These are phyloP conservation scores for Aspergillus hortae DNA, from an alignment of 2,329 filamentous ascomycete genomes.

Conservation along the genomic window DNA sequence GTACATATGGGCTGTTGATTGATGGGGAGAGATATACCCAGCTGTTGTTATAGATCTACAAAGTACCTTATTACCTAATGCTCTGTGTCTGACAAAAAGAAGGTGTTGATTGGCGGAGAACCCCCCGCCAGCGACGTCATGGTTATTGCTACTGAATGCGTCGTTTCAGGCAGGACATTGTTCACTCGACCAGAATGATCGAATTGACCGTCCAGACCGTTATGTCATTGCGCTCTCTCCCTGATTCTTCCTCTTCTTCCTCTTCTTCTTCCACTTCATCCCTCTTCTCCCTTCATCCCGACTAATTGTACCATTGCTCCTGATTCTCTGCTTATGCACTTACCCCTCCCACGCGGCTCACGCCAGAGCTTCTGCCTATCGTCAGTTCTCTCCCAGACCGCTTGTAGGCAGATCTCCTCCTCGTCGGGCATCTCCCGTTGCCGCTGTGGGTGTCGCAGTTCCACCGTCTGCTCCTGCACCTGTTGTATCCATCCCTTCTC, in stretches of 20 bases:
- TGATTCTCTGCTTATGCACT: slow-evolving; percentile 10
- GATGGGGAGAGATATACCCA: too few relatives aligned
- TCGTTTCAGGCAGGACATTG: background rate
- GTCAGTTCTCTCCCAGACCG: slow-evolving; percentile 2
- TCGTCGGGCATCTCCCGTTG: slow-evolving; percentile 7
- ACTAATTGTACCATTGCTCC: background rate
- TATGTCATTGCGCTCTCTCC: background rate
- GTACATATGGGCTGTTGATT: too few relatives aligned
- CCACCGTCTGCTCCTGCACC: slow-evolving; percentile 17
- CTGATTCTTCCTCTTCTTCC: background rate
- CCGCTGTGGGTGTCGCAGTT: slow-evolving; percentile 21
- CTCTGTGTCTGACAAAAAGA: slow-evolving; percentile 8
- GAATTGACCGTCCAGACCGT: too few relatives aligned
- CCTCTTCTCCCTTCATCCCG: background rate
- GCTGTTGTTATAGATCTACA: too few relatives aligned
- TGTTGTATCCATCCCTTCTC: slow-evolving; percentile 22
- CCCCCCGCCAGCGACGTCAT: slow-evolving; percentile 9
- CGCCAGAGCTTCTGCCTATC: slow-evolving; percentile 13
- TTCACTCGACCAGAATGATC: too few relatives aligned
- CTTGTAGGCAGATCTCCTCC: background rate
- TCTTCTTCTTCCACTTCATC: background rate
- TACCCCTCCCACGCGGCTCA: slow-evolving; percentile 12
- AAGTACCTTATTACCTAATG: too few relatives aligned
- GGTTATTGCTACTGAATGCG: background rate
- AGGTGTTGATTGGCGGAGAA: slow-evolving; percentile 5